These are phyloP conservation scores for Penicillium daleae DNA, from an alignment of 495 filamentous ascomycete species.

Conservation along the genomic window DNA sequence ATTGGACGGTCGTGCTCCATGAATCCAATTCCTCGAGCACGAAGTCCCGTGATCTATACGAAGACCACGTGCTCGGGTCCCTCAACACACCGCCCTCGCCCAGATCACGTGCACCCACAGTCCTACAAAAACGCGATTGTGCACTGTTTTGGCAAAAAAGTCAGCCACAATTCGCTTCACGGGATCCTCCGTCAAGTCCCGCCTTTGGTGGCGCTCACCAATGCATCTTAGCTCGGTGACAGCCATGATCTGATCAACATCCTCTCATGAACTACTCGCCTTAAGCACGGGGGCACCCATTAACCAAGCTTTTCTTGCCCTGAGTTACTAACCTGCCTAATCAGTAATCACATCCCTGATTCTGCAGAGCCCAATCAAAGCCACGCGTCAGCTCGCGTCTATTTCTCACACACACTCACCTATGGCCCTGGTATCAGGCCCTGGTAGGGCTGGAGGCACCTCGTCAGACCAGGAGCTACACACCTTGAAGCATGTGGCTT, in stretches of 20 bases:
- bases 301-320: slow-evolving; percentile 15
- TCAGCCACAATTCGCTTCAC: slow-evolving; percentile 17
- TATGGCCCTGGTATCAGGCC: slow-evolving; percentile 69
- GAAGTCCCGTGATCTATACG: background rate
- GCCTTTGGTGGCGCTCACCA: slow-evolving; percentile 11
- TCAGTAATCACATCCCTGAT: slow-evolving; percentile 6
- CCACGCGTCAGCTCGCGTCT: slow-evolving; percentile 3
- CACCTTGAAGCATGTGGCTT: slow-evolving; percentile 82
- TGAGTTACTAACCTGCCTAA: slow-evolving; percentile 22
- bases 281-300: background rate
- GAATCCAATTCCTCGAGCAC: too few relatives aligned
- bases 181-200: slow-evolving; percentile 13
- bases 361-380: slow-evolving; percentile 9
- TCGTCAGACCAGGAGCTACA: slow-evolving; percentile 58
- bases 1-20: too few relatives aligned
- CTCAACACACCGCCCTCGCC: background rate
- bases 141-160: background rate
- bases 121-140: slow-evolving; percentile 7
- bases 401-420: background rate
- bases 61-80: background rate
- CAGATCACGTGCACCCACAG: slow-evolving; percentile 20
- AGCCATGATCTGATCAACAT: slow-evolving; percentile 22
- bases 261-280: background rate
- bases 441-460: slow-evolving; percentile 56
- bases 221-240: slow-evolving; percentile 26